Conservation (phyloP, 768 basidiomycete genomes). For the Cubamyces sp. region DNA sequence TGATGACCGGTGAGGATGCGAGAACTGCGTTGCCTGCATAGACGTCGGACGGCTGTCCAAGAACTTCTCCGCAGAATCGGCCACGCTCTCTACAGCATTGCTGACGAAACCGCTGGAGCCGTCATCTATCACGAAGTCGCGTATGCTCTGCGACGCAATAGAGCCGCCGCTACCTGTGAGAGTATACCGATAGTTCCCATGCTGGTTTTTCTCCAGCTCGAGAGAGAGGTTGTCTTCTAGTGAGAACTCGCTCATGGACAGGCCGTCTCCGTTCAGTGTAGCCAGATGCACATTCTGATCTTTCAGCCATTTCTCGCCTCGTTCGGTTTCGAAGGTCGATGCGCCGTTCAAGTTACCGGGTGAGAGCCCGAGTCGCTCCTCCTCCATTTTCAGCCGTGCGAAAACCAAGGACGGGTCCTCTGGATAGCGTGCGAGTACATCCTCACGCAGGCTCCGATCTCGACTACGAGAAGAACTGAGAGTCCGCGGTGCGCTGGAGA, state of each 20-base stretch:
- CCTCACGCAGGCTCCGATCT: slow-evolving; percentile 9
- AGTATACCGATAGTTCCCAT: slow-evolving; percentile 78
- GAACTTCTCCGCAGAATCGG: slow-evolving; percentile 27
- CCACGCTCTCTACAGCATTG: slow-evolving; percentile 13
- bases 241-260: slow-evolving; percentile 63
- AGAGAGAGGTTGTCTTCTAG: slow-evolving; percentile 47
- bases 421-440: slow-evolving; percentile 12
- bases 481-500: slow-evolving; percentile 26
- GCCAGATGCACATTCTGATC: slow-evolving; percentile 77
- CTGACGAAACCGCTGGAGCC: slow-evolving; percentile 40
- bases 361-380: slow-evolving; percentile 35
- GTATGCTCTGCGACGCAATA: slow-evolving; percentile 47
- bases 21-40: slow-evolving; percentile 47
- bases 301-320: slow-evolving; percentile 79
- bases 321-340: slow-evolving; percentile 55
- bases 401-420: slow-evolving; percentile 39
- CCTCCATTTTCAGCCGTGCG: slow-evolving; percentile 57
- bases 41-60: slow-evolving; percentile 60
- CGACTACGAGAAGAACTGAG: slow-evolving; percentile 12
- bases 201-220: slow-evolving; percentile 64
- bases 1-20: slow-evolving; percentile 25
- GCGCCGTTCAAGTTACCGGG: slow-evolving; percentile 44
- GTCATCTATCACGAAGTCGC: slow-evolving; percentile 61
- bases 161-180: slow-evolving; percentile 60
- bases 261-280: slow-evolving; percentile 60